phyloP scores from a whole-genome alignment of 2,329 filamentous ascomycete genomes.

The Scedosporium apiospermum region DNA sequence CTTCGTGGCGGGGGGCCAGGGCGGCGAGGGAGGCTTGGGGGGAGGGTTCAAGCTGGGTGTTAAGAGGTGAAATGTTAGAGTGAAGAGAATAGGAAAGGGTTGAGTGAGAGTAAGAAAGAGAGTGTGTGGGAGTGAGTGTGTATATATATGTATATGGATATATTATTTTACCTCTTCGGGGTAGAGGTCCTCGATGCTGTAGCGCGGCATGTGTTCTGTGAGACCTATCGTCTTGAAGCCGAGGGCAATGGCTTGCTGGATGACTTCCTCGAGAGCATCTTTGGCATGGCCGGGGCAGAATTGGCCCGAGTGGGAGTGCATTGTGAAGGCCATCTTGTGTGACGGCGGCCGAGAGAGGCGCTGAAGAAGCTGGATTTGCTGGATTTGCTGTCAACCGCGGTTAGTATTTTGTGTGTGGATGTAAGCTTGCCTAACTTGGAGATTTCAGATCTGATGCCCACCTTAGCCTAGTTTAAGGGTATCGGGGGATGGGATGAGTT shows the following conservation, averaged over 20 bases:
- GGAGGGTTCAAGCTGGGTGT: background rate
- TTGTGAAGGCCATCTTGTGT: slow-evolving; percentile 77
- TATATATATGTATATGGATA: background rate
- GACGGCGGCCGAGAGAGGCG: slow-evolving; percentile 3
- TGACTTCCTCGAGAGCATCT: slow-evolving; percentile 73
- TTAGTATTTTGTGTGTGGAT: background rate
- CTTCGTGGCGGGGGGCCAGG: slow-evolving; percentile 49
- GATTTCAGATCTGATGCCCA: too few species aligned
- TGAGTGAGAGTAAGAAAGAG: background rate
- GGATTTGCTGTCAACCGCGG: background rate
- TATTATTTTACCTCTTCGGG: slow-evolving; percentile 66
- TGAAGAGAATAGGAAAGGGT: slow-evolving; percentile 15
- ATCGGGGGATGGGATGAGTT: too few species aligned
- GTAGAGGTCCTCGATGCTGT: slow-evolving; percentile 66
- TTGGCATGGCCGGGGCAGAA: slow-evolving; percentile 89
- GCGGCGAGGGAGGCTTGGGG: slow-evolving; percentile 31
- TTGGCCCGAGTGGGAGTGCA: slow-evolving; percentile 96
- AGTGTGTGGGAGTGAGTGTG: background rate
- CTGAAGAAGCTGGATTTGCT: background rate
- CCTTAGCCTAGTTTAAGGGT: too few species aligned
- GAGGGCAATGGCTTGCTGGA: slow-evolving; percentile 66
- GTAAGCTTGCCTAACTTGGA: background rate
- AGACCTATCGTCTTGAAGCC: slow-evolving; percentile 78
- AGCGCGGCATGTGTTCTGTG: slow-evolving; percentile 91
- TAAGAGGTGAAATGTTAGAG: slow-evolving; percentile 34